Conservation (phyloP, 2,329 filamentous ascomycete species). For the Daldinia eschscholtzii region DNA sequence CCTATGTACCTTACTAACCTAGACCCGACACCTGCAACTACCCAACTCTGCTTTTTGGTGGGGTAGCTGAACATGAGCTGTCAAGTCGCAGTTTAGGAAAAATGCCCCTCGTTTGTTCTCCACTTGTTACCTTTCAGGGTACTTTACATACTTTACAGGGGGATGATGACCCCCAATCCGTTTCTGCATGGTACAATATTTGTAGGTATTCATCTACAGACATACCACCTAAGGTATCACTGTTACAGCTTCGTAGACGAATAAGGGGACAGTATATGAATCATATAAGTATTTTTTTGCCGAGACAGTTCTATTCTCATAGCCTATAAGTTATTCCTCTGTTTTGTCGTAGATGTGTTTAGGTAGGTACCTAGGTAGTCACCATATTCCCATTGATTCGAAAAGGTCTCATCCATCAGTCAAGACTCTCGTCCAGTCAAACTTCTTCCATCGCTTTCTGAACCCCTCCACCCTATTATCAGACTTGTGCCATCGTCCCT, state of each 20-base stretch:
- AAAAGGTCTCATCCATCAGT: conserved; percentile 53
- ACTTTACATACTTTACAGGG: conserved; percentile 13
- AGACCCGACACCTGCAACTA: background rate
- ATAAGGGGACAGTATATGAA: background rate
- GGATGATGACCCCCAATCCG: too few relatives aligned
- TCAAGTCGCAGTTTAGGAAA: conserved; percentile 2
- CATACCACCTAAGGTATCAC: background rate
- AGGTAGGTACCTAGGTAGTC: background rate
- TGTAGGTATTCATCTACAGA: background rate
- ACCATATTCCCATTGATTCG: background rate
- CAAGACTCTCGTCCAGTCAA: conserved; percentile 83
- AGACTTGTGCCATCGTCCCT: conserved; percentile 83
- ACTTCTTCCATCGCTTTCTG: conserved; percentile 87
- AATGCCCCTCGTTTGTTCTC: conserved; percentile 15
- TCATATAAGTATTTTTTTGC: background rate
- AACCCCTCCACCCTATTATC: conserved; percentile 81
- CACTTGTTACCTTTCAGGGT: background rate
- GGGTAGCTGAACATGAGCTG: conserved; percentile 15
- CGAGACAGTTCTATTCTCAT: background rate
- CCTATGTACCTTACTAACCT: too few relatives aligned
- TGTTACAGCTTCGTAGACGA: background rate
- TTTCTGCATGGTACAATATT: background rate
- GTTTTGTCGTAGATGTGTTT: background rate
- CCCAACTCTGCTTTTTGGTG: conserved; percentile 6
- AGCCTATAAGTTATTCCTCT: background rate